Conservation (phyloP, 176 grass and related monocot genomes). For the Coix lacrymajobi region DNA sequence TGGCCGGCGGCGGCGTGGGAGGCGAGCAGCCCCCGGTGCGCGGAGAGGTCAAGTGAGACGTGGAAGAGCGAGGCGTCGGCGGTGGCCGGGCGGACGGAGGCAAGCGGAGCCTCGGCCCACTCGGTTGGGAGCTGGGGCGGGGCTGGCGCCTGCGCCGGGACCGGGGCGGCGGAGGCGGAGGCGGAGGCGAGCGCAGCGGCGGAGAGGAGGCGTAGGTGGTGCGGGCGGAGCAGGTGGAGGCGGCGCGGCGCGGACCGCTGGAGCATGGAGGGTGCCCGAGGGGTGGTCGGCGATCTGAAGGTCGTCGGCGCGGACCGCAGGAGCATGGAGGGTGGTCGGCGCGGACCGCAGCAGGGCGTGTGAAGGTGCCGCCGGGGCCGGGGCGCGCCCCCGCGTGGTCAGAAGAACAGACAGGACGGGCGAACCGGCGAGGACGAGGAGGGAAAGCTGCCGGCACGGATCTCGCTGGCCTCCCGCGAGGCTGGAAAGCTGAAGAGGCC, state of each 20-base stretch:
- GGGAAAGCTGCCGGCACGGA: background rate
- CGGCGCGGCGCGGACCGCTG: conserved; percentile 10
- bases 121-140: conserved; percentile 25
- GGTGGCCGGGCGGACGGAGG: conserved; percentile 51
- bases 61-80: conserved; percentile 73
- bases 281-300: background rate
- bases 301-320: conserved; percentile 8
- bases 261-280: conserved; percentile 20
- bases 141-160: no score
- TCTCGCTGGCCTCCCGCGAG: conserved; percentile 4
- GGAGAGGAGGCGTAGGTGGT: conserved; percentile 28
- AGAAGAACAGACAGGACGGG: background rate
- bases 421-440: background rate
- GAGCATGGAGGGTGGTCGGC: conserved; percentile 19
- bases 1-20: conserved; percentile 68
- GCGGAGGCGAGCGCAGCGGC: conserved; percentile 26
- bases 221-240: conserved; percentile 17
- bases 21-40: conserved; percentile 35
- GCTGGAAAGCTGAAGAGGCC: background rate
- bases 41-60: conserved; percentile 66
- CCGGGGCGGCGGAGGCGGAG: background rate
- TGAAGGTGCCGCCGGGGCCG: background rate
- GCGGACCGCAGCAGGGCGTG: background rate
- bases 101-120: conserved; percentile 57
- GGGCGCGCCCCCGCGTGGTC: background rate